Base-by-base conservation (phyloP, 2,329 filamentous ascomycete genomes). In the Fusarium sublunatum region DNA sequence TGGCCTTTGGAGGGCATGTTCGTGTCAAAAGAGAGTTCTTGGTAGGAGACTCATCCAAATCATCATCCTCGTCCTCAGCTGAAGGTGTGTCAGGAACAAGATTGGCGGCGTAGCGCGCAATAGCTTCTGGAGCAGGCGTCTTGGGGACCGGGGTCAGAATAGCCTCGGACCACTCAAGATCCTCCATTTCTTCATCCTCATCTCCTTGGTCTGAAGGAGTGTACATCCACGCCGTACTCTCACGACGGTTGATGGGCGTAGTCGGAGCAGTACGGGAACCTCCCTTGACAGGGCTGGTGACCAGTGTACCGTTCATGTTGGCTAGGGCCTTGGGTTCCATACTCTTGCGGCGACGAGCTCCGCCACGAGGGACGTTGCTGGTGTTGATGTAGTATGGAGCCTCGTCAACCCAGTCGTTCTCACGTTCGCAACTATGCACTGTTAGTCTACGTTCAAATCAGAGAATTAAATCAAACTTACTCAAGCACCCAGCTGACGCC, bases 401-500 rank as follows among this genome's bases (percentile, higher is more conserved):
- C 73, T 95, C 91, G 28, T 92, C 88, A 3, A 93, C 80, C 91
- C 91, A 93, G 73, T 86, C 80, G 62, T 90, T 90, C 70, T 91
- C 86, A 12, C 89, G 83, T 74, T 94, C 90, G 69, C 91, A 94
- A 68, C 89, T 91, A 53, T 19, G 6, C 6, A 4, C 11, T 12
- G 66, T 80, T 70, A 78, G 72, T 63, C 19, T 3, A 59, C n/a
- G 32, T 5, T 41, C n/a, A 45, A 6, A 9, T 10, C 8, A 4
- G 12, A 7, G 11, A 32, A 42, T 25, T 6, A 13, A 28, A 12
- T 24, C 5, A 39, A 24, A 86, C 89, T 84, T 85, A 92, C 89
- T 96, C 92, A 62, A 96, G 83, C 51, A 95, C 90, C 92, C 92
- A 97, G 65, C 88, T 88, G 42, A 96, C 90, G 45, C 92, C 92